phyloP scores from a whole-genome alignment of 2,329 filamentous ascomycete species.

The Botrytis aclada region DNA sequence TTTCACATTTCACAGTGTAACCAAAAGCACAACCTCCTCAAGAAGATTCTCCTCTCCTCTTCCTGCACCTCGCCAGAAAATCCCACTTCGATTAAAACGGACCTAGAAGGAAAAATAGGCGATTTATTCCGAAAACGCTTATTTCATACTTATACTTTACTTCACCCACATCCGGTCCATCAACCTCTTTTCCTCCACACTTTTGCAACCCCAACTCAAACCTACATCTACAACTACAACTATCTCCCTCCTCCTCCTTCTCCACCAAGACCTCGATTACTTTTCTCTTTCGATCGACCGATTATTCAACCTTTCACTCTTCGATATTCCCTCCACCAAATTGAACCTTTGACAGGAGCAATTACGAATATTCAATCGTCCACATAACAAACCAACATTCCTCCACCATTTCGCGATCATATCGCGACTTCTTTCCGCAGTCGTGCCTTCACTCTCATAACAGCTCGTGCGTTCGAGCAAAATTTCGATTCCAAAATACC shows the following conservation, averaged over 20 bases:
- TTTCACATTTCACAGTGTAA: background rate
- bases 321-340: background rate
- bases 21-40: background rate
- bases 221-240: background rate
- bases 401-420: constrained; percentile 27
- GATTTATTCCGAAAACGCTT: constrained; percentile 14
- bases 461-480: constrained; percentile 37
- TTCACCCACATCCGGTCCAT: constrained; percentile 8
- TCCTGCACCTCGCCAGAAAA: constrained; percentile 2
- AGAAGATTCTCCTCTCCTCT: background rate
- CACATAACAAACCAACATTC: constrained; percentile 9
- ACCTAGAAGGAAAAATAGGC: background rate
- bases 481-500: background rate
- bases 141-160: background rate
- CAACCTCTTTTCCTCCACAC: background rate
- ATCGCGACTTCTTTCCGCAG: constrained; percentile 33
- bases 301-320: background rate
- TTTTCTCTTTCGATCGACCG: background rate
- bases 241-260: too few relatives aligned
- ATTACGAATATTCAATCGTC: background rate
- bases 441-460: constrained; percentile 32
- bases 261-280: background rate
- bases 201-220: background rate
- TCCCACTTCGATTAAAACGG: constrained; percentile 14
- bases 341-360: background rate